These are phyloP conservation scores for Trifolium fragiferum DNA, from an alignment of 306 rosid species.

Conservation along the genomic window DNA sequence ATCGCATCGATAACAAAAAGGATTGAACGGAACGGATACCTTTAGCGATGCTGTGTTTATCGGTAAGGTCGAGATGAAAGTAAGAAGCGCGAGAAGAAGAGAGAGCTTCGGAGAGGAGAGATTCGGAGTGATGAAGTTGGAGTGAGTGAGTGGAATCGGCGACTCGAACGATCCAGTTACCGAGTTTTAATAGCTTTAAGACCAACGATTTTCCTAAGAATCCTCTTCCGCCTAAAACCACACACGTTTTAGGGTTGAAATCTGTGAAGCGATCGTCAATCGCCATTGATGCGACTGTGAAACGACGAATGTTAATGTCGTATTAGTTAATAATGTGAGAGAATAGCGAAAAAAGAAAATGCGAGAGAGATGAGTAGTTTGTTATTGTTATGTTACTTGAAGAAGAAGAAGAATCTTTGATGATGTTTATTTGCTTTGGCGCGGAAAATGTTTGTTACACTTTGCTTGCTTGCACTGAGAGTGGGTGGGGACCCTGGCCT, in stretches of 20 bases:
- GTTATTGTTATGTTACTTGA: too few species aligned
- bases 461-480: too few species aligned
- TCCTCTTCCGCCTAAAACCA: slow-evolving; percentile 79
- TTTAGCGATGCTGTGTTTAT: slow-evolving; percentile 53
- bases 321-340: not conserved
- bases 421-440: too few species aligned
- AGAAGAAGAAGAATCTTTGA: too few species aligned
- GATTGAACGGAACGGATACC: slow-evolving; percentile 43
- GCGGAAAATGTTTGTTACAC: too few species aligned
- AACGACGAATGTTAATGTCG: slow-evolving; percentile 33
- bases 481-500: too few species aligned
- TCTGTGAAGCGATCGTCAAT: slow-evolving; percentile 65
- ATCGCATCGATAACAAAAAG: not conserved
- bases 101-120: slow-evolving; percentile 62
- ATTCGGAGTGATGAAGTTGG: slow-evolving; percentile 58
- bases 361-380: too few species aligned
- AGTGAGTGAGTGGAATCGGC: slow-evolving; percentile 75
- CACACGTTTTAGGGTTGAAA: slow-evolving; percentile 70
- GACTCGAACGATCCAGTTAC: slow-evolving; percentile 77
- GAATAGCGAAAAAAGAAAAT: too few species aligned
- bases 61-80: slow-evolving; percentile 62
- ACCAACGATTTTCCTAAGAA: slow-evolving; percentile 80
- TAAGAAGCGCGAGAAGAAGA: slow-evolving; percentile 75
- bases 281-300: slow-evolving; percentile 51
- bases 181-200: slow-evolving; percentile 58